Conservation (phyloP, 345 rosid species). For the Eucalyptus tenuipes region DNA sequence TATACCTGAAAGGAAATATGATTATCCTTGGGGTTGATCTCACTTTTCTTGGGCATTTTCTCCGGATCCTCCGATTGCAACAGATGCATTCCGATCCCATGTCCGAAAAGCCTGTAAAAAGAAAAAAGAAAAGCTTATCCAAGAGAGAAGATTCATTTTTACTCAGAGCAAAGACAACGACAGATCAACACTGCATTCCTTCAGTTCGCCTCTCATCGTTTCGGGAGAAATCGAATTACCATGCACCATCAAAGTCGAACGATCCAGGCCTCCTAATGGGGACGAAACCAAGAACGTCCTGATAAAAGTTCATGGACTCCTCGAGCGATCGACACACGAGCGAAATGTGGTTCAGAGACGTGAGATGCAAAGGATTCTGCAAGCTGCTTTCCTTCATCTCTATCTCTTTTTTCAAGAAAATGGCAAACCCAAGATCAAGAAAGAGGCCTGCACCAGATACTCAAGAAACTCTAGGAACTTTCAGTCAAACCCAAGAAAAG, state of each 20-base stretch:
- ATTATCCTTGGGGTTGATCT: conserved; percentile 80
- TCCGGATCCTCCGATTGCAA: conserved; percentile 64
- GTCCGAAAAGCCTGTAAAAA: conserved; percentile 52
- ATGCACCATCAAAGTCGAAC: conserved; percentile 81
- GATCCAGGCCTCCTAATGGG: conserved; percentile 81
- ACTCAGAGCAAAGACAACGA: background rate
- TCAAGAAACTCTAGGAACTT: background rate
- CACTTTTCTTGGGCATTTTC: conserved; percentile 36
- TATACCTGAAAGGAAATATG: conserved; percentile 83
- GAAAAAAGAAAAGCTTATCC: background rate
- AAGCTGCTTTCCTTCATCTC: conserved; percentile 25
- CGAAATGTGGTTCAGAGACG: conserved; percentile 77
- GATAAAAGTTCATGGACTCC: conserved; percentile 64
- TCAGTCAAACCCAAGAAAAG: background rate
- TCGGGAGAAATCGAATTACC: conserved; percentile 16
- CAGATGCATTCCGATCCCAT: conserved; percentile 71
- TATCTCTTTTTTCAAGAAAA: background rate
- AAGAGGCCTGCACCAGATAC: background rate
- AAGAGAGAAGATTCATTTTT: background rate
- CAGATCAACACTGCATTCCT: background rate
- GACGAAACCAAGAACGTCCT: conserved; percentile 57
- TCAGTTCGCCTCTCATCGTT: background rate
- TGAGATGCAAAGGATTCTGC: conserved; percentile 63
- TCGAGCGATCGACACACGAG: conserved; percentile 56
- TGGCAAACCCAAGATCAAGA: background rate